Base-by-base conservation (phyloP, 148 eudicot species). In the Cornus kousa region DNA sequence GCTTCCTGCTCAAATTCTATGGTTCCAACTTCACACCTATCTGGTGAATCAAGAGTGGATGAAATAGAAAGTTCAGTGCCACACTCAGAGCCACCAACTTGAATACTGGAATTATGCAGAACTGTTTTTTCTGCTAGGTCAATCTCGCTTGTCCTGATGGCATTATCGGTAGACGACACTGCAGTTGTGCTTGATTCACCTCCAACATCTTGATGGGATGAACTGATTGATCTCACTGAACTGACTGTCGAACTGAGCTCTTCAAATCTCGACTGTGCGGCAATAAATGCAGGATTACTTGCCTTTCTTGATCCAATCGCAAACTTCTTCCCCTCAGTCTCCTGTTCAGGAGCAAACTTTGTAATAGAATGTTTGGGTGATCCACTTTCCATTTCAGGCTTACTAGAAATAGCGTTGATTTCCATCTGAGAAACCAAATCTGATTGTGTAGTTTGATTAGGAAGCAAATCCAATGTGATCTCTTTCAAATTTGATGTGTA, bases 31-130 rank as follows among this genome's bases (percentile, higher is more conserved):
- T 87, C 92, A 69, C 80, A 90, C 81, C 87, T 83, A 80, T 91
- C 93, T 59, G 92, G 97, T 43, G 98, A 93, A 85, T 95, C 98
- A 40, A 95, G 92, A 67, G 97, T 91, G 73, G 97, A 95, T 80
- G 97, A 78, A 77, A 93, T 82, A 75, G 98, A 95, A 77, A 93
- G 91, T 80, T 90, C 97, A 68, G 98, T 95, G 43, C 98, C 98
- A 81, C 94, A 93, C 75, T 95, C 96, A 65, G 97, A 95, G 57
- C 89, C 89, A 75, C 86, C 93, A 46, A 86, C 60, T 71, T 81
- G 86, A 80, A 70, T 68, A 72, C 37, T 80, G 32, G 84, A 78
- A 77, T 78, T 82, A 70, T 79, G 69, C 13, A 86, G 57, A 48
- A 65, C 82, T 75, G 84, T 73, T 75, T 74, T 71, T 69, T 85